A percentile compares a stretch with the other conserved stretches of the same genome.
Conservation (phyloP, 164 flowering plant species). For the Euptelea pleiosperma region DNA sequence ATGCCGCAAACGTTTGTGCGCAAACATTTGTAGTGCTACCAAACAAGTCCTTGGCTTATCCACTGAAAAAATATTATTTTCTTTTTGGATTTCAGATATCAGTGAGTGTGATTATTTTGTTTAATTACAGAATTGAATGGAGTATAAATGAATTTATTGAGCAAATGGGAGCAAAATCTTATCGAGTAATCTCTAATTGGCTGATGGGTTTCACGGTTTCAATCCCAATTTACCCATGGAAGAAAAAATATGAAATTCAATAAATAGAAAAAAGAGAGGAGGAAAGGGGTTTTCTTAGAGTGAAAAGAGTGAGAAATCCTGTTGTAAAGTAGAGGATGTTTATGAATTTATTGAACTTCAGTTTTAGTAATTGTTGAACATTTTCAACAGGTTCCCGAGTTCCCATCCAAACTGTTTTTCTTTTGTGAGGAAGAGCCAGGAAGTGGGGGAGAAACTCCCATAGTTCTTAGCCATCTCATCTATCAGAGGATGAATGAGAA, state of each 20-base stretch:
- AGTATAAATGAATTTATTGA: neutral
- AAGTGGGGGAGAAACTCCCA: slow-evolving; percentile 88
- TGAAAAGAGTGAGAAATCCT: neutral
- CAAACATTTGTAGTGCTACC: no score
- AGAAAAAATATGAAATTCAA: no score
- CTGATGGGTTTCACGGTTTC: neutral
- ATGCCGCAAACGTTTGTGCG: no score
- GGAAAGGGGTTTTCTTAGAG: no score
- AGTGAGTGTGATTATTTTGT: neutral
- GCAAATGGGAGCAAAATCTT: neutral
- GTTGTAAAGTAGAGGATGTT: neutral
- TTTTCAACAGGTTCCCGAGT: slow-evolving; percentile 67
- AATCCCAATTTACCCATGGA: no score
- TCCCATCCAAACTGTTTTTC: slow-evolving; percentile 84
- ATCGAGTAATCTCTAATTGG: neutral
- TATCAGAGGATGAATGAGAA: slow-evolving; percentile 72
- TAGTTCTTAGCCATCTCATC: slow-evolving; percentile 85
- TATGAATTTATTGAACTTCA: neutral
- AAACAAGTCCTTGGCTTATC: no score
- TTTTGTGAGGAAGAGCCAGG: slow-evolving; percentile 85
- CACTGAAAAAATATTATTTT: no score
- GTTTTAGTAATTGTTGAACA: neutral
- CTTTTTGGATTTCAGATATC: neutral
- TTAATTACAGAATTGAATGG: neutral
- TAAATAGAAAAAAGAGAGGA: neutral